These are phyloP conservation scores for Xylariaceae sp. DNA, from an alignment of 2,329 filamentous ascomycete genomes.

Conservation along the genomic window DNA sequence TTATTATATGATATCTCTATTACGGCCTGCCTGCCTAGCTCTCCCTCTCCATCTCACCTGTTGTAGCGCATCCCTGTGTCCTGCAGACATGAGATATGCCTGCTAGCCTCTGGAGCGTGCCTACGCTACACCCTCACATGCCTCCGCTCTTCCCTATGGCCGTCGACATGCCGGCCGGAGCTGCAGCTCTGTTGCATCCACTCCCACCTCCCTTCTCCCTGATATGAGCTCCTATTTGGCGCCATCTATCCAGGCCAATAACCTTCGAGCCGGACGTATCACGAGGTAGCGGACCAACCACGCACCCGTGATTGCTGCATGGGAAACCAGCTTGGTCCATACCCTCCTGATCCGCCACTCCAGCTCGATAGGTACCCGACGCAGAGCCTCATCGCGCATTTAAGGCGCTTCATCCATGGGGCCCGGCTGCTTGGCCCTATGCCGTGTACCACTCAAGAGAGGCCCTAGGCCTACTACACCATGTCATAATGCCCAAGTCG, in stretches of 20 bases:
- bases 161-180: background rate
- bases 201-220: slow-evolving; percentile 8
- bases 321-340: slow-evolving; percentile 16
- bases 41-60: too few species aligned
- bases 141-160: background rate
- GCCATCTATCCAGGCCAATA: slow-evolving; percentile 12
- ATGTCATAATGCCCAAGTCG: slow-evolving; percentile 24
- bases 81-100: too few species aligned
- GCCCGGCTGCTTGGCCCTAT: too few species aligned
- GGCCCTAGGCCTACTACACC: slow-evolving; percentile 17
- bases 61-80: too few species aligned
- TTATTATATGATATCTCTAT: too few species aligned
- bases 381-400: slow-evolving; percentile 23
- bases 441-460: too few species aligned
- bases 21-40: too few species aligned
- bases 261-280: slow-evolving; percentile 11
- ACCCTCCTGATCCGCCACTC: slow-evolving; percentile 8
- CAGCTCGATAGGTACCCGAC: too few species aligned
- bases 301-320: too few species aligned
- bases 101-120: too few species aligned
- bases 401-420: too few species aligned
- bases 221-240: slow-evolving; percentile 12
- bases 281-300: slow-evolving; percentile 13
- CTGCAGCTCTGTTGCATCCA: background rate
- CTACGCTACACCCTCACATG: too few species aligned